These are phyloP conservation scores for Physcomitrellopsis africana DNA, from an alignment of 225 moss, liverwort and hornwort species.

Conservation along the genomic window DNA sequence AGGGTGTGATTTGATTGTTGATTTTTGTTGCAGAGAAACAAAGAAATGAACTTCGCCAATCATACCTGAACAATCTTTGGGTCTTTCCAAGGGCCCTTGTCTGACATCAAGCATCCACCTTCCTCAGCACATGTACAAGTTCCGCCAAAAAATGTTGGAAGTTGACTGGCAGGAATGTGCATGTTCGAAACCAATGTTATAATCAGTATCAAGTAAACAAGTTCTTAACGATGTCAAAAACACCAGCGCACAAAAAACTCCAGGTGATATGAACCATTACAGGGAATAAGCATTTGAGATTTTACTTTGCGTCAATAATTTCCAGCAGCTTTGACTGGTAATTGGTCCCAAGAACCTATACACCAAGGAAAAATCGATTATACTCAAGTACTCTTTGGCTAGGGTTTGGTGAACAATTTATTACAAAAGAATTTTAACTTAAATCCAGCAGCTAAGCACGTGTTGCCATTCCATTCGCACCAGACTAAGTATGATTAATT, in stretches of 20 bases:
- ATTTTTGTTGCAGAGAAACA: not conserved
- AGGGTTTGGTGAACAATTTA: not conserved
- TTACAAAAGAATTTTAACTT: not conserved
- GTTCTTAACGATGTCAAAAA: not conserved
- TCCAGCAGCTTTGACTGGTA: slow-evolving; percentile 82
- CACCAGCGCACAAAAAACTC: not conserved
- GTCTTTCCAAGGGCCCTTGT: slow-evolving; percentile 96
- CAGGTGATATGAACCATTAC: not conserved
- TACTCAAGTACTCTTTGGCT: not conserved
- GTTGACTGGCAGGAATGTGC: slow-evolving; percentile 64
- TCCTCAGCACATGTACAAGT: slow-evolving; percentile 77
- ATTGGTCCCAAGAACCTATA: slow-evolving; percentile 83
- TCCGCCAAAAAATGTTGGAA: slow-evolving; percentile 90
- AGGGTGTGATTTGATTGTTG: not conserved
- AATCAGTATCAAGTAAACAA: slow-evolving; percentile 23
- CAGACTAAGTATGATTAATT: not conserved
- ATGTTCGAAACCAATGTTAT: slow-evolving; percentile 14
- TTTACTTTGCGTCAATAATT: slow-evolving; percentile 78
- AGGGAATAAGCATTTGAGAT: not conserved
- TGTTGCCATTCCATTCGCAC: not conserved
- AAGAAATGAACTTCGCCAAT: not conserved
- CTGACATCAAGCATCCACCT: slow-evolving; percentile 86
- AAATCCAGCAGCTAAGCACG: slow-evolving; percentile 1
- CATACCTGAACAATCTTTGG: slow-evolving; percentile 68
- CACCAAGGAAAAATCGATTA: not conserved